Base-by-base conservation (phyloP, 768 basidiomycete species). In the Suillus placidus region DNA sequence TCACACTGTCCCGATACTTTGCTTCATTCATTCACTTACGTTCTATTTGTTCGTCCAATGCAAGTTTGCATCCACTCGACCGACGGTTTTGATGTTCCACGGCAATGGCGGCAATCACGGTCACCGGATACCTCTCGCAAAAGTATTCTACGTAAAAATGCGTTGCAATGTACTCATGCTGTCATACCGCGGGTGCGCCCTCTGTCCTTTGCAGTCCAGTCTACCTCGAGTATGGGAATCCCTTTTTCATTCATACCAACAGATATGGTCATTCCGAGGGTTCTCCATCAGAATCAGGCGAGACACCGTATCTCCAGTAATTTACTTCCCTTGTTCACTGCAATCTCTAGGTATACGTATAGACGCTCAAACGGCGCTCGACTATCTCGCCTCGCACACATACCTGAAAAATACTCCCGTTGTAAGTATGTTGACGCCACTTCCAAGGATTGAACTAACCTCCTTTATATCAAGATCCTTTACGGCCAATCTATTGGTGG, bases 101-200 rank as follows among this genome's bases (percentile, higher is more conserved):
- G 97, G 97, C 8, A 93, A 93, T 71, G 92, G 88, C 0, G 92
- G 92, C 16, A 94, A 94, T 69, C 82, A 88, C 45, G 96, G 97
- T 1, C 97, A 99, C 73, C 86, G 97, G 32, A 85, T 98, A 73
- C 97, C 95, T 2, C 80, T 97, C 34, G 96, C 92, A 0, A 85
- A 85, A 60, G 85, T 94, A 40, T 97, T 98, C 73, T 93, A 85
- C 72, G 78, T 87, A 56, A 86, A 87, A 72, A 88, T 94, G 87
- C 84, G 93, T 18, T 97, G 95, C 76, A 98, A 99, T 73, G 94
- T 97, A 4, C 80, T 99, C 47, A 94, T 98, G 90, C 79, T 97
- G 66, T 95, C 92, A 57, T 99, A 99, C 74, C 81, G 97, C 72
- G 95, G 95, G 92, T 93, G 71, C 65, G 88, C 77, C 16, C 9